Evolutionary conservation across 2,329 filamentous ascomycete genomes (phyloP).

Genomic region (Nemania serpens): DNA sequence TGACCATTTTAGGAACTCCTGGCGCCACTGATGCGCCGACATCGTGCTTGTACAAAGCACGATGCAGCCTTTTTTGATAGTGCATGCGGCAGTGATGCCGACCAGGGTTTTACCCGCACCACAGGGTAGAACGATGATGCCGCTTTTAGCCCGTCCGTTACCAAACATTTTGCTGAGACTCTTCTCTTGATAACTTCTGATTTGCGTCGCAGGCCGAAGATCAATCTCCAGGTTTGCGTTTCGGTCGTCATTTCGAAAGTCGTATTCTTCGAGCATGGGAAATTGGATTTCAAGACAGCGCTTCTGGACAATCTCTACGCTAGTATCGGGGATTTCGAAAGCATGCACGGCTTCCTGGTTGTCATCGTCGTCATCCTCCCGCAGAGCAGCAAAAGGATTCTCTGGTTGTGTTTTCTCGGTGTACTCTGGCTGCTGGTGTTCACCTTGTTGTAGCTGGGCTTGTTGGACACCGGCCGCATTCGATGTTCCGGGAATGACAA

Average conservation of each 20-base stretch:
- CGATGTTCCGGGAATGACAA: constrained; percentile 94
- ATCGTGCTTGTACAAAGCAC: constrained; percentile 96
- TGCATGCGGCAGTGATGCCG: constrained; percentile 97
- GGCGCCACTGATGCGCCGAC: constrained; percentile 96
- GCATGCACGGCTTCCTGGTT: constrained; percentile 87
- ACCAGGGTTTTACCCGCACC: constrained; percentile 97
- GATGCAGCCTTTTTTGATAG: constrained; percentile 94
- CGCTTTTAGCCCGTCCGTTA: constrained; percentile 94
- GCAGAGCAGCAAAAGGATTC: constrained; percentile 72
- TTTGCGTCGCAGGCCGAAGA: constrained; percentile 84
- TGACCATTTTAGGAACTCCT: constrained; percentile 97
- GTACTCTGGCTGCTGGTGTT: constrained; percentile 51
- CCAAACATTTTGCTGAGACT: constrained; percentile 99
- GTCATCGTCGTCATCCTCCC: constrained; percentile 85
- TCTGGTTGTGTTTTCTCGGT: constrained; percentile 61
- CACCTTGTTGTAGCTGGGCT: constrained; percentile 51
- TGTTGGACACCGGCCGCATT: constrained; percentile 88
- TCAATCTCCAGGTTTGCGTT: constrained; percentile 96
- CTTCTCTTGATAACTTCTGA: constrained; percentile 94
- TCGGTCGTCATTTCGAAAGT: constrained; percentile 87
- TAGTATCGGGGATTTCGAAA: constrained; percentile 84
- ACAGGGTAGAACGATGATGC: constrained; percentile 95
- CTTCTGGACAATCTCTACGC: constrained; percentile 86
- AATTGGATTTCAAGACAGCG: constrained; percentile 85
- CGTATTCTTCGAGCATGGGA: constrained; percentile 94